phyloP scores from a whole-genome alignment of 2,329 filamentous ascomycete genomes.

The Tetracladium maxilliforme region DNA sequence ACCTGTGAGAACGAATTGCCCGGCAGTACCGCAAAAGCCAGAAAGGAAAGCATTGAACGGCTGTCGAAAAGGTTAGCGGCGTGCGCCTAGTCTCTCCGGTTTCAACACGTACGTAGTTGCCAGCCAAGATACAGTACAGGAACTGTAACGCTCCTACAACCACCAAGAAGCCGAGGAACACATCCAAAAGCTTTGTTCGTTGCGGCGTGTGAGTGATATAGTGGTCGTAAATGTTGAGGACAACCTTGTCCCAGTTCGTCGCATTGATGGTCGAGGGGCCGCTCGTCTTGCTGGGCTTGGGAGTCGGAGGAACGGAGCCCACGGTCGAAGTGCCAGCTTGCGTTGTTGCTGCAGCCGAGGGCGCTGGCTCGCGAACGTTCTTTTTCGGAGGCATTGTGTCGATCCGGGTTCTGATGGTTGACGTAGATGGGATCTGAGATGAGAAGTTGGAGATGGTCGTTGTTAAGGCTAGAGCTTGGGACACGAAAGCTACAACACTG shows the following conservation, averaged over 20 bases:
- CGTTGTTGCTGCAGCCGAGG: slow-evolving; percentile 7
- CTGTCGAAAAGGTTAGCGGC: slow-evolving; percentile 27
- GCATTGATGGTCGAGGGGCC: slow-evolving; percentile 9
- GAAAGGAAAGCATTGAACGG: slow-evolving; percentile 98
- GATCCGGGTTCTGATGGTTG: slow-evolving; percentile 3
- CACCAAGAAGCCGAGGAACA: slow-evolving; percentile 79
- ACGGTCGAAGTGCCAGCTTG: slow-evolving; percentile 9
- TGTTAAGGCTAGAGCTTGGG: slow-evolving; percentile 4
- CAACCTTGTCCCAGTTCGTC: slow-evolving; percentile 33
- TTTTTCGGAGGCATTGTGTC: slow-evolving; percentile 36
- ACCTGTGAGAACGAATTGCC: slow-evolving; percentile 93
- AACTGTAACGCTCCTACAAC: slow-evolving; percentile 85
- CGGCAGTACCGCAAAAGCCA: slow-evolving; percentile 86
- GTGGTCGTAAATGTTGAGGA: slow-evolving; percentile 56
- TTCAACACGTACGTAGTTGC: slow-evolving; percentile 72
- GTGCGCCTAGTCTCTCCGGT: not conserved
- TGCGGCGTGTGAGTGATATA: slow-evolving; percentile 75
- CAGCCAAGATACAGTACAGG: slow-evolving; percentile 76
- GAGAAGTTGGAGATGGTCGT: too few species aligned
- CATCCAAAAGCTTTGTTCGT: slow-evolving; percentile 81
- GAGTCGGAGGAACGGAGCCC: slow-evolving; percentile 11
- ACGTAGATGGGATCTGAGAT: too few species aligned
- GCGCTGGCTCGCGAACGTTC: slow-evolving; percentile 14
- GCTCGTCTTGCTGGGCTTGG: slow-evolving; percentile 6
- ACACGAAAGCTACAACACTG: too few species aligned